Evolutionary conservation across 805 yeast genomes (phyloP), one percentile per base, ranked within the genome.

Genomic region (Ascoidea asiatica): DNA sequence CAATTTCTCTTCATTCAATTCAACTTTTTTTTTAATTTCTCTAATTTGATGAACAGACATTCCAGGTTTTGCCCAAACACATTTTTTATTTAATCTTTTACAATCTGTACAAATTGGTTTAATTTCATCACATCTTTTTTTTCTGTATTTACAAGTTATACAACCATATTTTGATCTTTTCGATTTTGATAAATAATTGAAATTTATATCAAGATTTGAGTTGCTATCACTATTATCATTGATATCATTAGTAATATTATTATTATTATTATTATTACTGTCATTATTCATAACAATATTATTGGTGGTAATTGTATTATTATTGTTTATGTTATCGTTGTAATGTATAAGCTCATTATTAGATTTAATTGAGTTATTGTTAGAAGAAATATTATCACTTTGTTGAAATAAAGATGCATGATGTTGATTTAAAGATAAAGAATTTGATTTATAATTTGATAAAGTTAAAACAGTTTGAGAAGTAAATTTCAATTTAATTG

Each of bases 41-140:
- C 35, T 29, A 11, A 29, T 29, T 29, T 29, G 35, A 11, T 29
- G 35, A 29, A 29, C 15, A 29, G 35, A 29, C 35, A 52, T 67
- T 5, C 89, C 90, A 0, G 88, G 85, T 17, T 58, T 59, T 18
- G 94, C 92, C 83, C 90, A 84, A 21, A 69, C 64, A 56, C 95
- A 84, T 44, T 67, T 71, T 42, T 83, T 64, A 11, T 76, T 67
- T 21, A 84, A 65, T 43, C 92, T 62, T n/a, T 60, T 50, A 58
- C 94, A 84, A 52, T 83, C 88, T 1, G 65, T 56, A 54, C 95
- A 84, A 21, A 58, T 58, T 4, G 94, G 94, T 44, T 69, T 69
- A 1, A 69, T 63, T 56, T 84, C 92, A 54, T 85, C 81, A 51
- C 94, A 84, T 45, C 88, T 69, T 56, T 82, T 84, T 66, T 84